Base-by-base conservation (phyloP, 1,284 basidiomycete species). In the Marasmius sp. region DNA sequence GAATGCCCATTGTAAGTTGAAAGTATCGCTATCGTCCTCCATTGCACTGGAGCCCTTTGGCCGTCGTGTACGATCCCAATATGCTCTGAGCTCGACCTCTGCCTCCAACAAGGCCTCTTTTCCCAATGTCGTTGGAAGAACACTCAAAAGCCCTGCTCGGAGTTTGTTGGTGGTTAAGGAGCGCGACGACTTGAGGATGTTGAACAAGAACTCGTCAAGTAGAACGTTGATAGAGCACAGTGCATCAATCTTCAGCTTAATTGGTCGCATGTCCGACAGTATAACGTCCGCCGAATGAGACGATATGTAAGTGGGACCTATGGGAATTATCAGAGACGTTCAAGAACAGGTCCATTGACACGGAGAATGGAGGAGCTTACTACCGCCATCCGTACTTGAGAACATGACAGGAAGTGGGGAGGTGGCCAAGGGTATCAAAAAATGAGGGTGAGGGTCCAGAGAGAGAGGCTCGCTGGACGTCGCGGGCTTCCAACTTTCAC, bases 91-190 rank as follows among this genome's bases (percentile, higher is more conserved):
- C 76, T 97, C 95, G 54, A 97, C 81, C 72, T 97, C 95, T 0
- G 95, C 95, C 77, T 97, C 95, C 49, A 94, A 79, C n/a, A 96
- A 79, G 6, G 94, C 93, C 70, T 94, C 91, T 75, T 95, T 93
- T 37, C 93, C 94, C 43, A 96, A 80, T 53, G 84, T 79, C 4
- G 91, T 91, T 18, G 92, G 89, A 38, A 96, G 80, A 34, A 93
- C 80, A 67, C 83, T 86, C 58, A 90, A 82, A 34, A 96, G 76
- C 56, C 88, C 90, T 1, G 82, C 80, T 66, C 93, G 89, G 64
- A 97, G 80, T 66, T 87, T 87, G 61, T 88, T 84, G 2, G 93
- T 90, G 50, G 86, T 79, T 59, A 95, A 79, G n/a, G 92, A 91
- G 65, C 85, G 80, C 3, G 94, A 80, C n/a, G 83, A 78, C 61